These are phyloP conservation scores for Beta vulgaris DNA, from an alignment of 148 eudicot species.

Conservation along the genomic window DNA sequence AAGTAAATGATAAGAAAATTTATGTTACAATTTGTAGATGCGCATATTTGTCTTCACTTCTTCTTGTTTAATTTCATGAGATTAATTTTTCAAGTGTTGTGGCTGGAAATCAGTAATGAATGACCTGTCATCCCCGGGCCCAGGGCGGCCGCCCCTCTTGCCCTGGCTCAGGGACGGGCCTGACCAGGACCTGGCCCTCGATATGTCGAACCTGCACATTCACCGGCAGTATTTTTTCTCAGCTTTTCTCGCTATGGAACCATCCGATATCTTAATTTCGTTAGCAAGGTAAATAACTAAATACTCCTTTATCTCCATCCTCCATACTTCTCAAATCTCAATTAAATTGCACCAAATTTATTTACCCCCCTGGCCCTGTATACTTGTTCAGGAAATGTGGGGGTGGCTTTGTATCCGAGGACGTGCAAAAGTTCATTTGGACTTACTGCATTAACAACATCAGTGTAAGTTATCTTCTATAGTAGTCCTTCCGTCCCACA, in stretches of 20 bases:
- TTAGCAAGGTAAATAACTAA: constrained; percentile 41
- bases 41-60: too few relatives aligned
- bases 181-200: constrained; percentile 16
- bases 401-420: constrained; percentile 58
- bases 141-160: too few relatives aligned
- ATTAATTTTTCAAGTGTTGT: too few relatives aligned
- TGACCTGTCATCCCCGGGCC: too few relatives aligned
- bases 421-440: constrained; percentile 78
- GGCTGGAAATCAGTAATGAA: too few relatives aligned
- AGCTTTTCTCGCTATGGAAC: constrained; percentile 87
- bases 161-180: too few relatives aligned
- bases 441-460: constrained; percentile 48
- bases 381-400: constrained; percentile 53
- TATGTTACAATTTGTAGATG: too few relatives aligned
- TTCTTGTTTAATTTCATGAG: too few relatives aligned
- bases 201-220: constrained; percentile 14
- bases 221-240: constrained; percentile 43
- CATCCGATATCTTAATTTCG: constrained; percentile 52
- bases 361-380: too few relatives aligned
- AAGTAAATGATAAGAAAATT: too few relatives aligned
- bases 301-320: not conserved
- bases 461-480: constrained; percentile 39
- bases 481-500: too few relatives aligned
- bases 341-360: not conserved
- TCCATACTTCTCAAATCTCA: not conserved